Evolutionary conservation across 2,329 filamentous ascomycete species (phyloP).

Genomic region (Botryotinia globosa): DNA sequence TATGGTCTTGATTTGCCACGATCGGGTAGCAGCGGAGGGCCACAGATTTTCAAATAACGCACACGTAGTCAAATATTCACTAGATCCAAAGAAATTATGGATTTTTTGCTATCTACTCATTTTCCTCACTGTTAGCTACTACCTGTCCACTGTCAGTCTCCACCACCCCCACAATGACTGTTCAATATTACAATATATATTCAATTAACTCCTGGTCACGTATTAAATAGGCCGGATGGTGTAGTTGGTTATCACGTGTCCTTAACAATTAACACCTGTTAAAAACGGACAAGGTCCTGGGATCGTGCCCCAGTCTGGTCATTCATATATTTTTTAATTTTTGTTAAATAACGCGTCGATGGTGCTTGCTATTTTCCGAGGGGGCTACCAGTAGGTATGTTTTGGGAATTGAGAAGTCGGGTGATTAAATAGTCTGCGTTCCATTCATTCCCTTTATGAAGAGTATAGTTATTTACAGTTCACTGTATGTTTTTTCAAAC

Average conservation of each 20-base stretch:
- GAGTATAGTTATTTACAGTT: too few relatives aligned
- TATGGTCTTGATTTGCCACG: background rate
- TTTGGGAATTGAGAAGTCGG: background rate
- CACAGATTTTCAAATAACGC: background rate
- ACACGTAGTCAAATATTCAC: background rate
- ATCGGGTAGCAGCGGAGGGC: too few relatives aligned
- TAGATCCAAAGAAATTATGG: background rate
- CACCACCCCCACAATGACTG: background rate
- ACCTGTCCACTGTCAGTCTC: background rate
- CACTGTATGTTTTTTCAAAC: too few relatives aligned
- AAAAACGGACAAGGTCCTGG: constrained; percentile 9
- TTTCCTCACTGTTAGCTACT: too few relatives aligned
- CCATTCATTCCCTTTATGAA: too few relatives aligned
- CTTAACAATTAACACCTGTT: constrained; percentile 1
- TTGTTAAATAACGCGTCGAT: background rate
- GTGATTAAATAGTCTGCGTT: too few relatives aligned
- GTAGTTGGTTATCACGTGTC: constrained; percentile 14
- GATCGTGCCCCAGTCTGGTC: constrained; percentile 12
- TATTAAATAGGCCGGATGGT: background rate
- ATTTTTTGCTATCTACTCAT: background rate
- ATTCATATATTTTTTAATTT: background rate
- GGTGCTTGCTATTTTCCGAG: background rate
- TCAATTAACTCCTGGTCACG: rapidly evolving
- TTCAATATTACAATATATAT: background rate
- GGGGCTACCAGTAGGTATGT: rapidly evolving